Conservation (phyloP, 257 asterid species). For the Echites panduratus region DNA sequence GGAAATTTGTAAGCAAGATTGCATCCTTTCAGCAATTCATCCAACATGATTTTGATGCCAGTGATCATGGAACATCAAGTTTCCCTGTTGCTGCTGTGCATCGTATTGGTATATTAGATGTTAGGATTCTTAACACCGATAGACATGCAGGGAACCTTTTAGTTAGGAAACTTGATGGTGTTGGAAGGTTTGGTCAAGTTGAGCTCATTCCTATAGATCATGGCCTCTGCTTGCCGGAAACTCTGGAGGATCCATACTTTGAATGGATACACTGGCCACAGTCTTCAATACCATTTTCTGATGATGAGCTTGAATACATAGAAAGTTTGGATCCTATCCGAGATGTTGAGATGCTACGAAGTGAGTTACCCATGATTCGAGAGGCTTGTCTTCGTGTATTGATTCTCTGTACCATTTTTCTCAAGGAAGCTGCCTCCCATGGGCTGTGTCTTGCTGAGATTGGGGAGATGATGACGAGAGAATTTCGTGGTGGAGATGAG, state of each 20-base stretch:
- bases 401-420: slow-evolving; percentile 68
- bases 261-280: slow-evolving; percentile 99
- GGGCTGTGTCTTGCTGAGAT: slow-evolving; percentile 95
- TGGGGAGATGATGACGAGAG: slow-evolving; percentile 98
- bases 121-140: slow-evolving; percentile 93
- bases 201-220: slow-evolving; percentile 91
- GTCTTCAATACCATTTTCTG: slow-evolving; percentile 94
- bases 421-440: slow-evolving; percentile 72
- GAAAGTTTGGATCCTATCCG: slow-evolving; percentile 58
- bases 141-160: slow-evolving; percentile 93
- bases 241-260: slow-evolving; percentile 90
- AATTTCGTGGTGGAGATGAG: slow-evolving; percentile 78
- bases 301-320: slow-evolving; percentile 84
- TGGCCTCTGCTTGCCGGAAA: slow-evolving; percentile 93
- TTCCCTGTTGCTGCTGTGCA: slow-evolving; percentile 90
- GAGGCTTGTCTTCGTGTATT: slow-evolving; percentile 88
- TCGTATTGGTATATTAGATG: slow-evolving; percentile 88
- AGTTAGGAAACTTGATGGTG: slow-evolving; percentile 80
- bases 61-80: slow-evolving; percentile 92
- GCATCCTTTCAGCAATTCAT: slow-evolving; percentile 88
- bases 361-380: slow-evolving; percentile 89
- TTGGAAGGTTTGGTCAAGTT: slow-evolving; percentile 81
- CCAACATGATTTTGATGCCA: slow-evolving; percentile 88
- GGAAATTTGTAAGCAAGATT: slow-evolving; percentile 74
- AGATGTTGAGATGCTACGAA: slow-evolving; percentile 68